Evolutionary conservation across 1,284 basidiomycete species (phyloP), one percentile per base, ranked within the genome.

Genomic region (Moesziomyces globuligerus): DNA sequence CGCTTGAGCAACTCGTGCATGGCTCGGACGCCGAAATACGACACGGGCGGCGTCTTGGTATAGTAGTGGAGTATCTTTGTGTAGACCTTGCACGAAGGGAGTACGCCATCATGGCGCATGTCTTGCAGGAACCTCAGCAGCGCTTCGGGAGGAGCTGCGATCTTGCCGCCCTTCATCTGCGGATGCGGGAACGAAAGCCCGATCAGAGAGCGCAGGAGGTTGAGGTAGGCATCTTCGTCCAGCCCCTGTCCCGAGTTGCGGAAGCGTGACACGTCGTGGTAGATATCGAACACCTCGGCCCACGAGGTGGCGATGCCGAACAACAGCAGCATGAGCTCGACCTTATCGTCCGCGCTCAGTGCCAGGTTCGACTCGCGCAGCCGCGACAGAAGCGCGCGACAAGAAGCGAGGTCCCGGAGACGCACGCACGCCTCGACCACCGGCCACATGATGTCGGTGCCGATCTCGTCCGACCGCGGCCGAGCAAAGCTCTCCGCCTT

Each of bases 41-140:
- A 57, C 11, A 68, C 62, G 4, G 42, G 37, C 4, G 52, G 26
- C 15, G 43, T 36, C 32, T 76, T 77, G 46, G 81, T 84, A 65
- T 85, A 87, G 51, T 83, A 83, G 28, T 82, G 85, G 25, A 97
- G 85, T 48, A 95, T 85, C 48, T 89, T 87, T 17, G 89, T 90
- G 81, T 95, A 92, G 13, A 91, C 87, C 26, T 87, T 83, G 0
- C 86, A 82, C 0, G 87, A 86, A 20, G 90, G 86, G 1, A 85
- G 84, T 64, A 88, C 83, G 13, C 90, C 89, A 0, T 87, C 86
- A 3, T 83, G 81, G 10, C 88, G 89, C 92, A 97, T 94, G 84
- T 96, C 92, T 47, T 86, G 85, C 60, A 95, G 86, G 68, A 97
- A 90, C 49, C 87, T 86, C 80, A 93, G 89, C 76, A 92, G 91